Percentiles rank a stretch among this genome's conserved stretches.
phyloP scores from a whole-genome alignment of 169 alveolate species.

The Plasmodium fragile region DNA sequence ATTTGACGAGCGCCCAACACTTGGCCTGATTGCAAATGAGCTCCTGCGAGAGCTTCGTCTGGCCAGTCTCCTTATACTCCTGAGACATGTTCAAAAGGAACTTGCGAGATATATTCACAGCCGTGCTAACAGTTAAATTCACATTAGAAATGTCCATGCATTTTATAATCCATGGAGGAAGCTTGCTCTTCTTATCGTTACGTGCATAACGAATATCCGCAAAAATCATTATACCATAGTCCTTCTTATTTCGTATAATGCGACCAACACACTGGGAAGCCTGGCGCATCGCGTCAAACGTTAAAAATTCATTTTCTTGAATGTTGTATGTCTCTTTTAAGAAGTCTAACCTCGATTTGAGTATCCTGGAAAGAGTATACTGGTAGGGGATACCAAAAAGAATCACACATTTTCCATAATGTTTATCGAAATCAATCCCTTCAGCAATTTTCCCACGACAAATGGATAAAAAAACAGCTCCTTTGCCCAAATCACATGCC shows the following conservation, averaged over 20 bases:
- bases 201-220: conserved; percentile 91
- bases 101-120: conserved; percentile 84
- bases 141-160: conserved; percentile 86
- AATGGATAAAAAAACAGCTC: conserved; percentile 97
- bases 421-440: conserved; percentile 99
- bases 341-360: conserved; percentile 93
- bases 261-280: conserved; percentile 99
- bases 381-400: conserved; percentile 97
- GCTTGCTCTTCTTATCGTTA: conserved; percentile 88
- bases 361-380: conserved; percentile 93
- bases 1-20: conserved; percentile 82
- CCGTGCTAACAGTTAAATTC: conserved; percentile 88
- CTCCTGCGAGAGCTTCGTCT: conserved; percentile 81
- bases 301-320: conserved; percentile 96
- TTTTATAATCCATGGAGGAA: conserved; percentile 93
- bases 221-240: conserved; percentile 95
- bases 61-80: conserved; percentile 82
- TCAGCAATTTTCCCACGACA: conserved; percentile 99
- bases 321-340: conserved; percentile 89
- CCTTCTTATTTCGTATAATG: conserved; percentile 94
- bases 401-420: conserved; percentile 98
- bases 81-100: conserved; percentile 85
- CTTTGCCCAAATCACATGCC: conserved; percentile 98
- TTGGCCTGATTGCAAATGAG: conserved; percentile 76
- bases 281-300: conserved; percentile 99